These are phyloP conservation scores for Cichorium intybus DNA, from an alignment of 140 eudicot species.

Conservation along the genomic window DNA sequence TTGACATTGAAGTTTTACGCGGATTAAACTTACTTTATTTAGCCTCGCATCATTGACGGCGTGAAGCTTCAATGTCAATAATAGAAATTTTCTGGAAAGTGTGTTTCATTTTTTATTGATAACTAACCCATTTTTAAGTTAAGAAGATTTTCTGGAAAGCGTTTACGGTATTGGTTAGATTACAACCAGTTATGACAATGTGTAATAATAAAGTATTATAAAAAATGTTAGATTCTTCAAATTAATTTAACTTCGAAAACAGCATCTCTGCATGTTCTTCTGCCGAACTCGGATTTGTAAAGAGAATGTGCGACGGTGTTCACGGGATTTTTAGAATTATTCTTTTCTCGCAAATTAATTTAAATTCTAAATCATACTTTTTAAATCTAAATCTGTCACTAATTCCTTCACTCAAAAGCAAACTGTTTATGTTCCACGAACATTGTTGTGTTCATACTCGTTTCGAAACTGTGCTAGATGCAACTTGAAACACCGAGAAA, in stretches of 20 bases:
- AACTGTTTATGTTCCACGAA: background rate
- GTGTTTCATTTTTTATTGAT: background rate
- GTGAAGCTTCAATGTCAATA: too few species aligned
- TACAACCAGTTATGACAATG: background rate
- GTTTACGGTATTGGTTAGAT: background rate
- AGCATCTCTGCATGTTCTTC: conserved; percentile 12
- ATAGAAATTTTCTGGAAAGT: too few species aligned
- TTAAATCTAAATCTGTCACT: background rate
- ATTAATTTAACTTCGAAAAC: background rate
- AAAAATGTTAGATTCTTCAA: background rate
- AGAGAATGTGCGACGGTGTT: conserved; percentile 2
- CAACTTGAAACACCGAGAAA: background rate
- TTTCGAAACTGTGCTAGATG: background rate
- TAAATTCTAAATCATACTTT: background rate
- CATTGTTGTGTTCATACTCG: background rate
- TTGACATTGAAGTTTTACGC: background rate
- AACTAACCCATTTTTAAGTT: background rate
- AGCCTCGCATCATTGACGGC: background rate
- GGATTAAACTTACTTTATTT: background rate
- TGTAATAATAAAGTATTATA: too few species aligned
- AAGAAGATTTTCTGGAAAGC: background rate
- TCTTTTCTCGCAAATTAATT: background rate
- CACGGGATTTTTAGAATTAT: background rate
- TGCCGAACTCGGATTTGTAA: background rate
- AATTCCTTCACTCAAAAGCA: background rate